Conservation (phyloP, 73 alveolate genomes). For the Paramecium primaurelia region DNA sequence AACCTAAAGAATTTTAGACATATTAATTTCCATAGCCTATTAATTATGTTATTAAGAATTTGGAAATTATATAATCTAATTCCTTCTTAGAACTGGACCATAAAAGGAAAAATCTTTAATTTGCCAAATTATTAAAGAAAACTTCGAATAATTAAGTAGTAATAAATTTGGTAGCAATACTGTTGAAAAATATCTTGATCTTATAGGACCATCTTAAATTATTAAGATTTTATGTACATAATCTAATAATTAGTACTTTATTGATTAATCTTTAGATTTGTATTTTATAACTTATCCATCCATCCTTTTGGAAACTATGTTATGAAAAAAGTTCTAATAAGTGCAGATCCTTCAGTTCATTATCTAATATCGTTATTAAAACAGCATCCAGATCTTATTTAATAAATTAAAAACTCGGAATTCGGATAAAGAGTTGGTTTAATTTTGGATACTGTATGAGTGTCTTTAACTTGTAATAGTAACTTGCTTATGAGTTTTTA, state of each 20-base stretch:
- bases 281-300: conserved; percentile 1
- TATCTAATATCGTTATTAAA: neutral
- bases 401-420: neutral
- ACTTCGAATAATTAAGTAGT: conserved; percentile 28
- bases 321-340: conserved; percentile 15
- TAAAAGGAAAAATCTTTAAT: neutral
- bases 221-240: neutral
- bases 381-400: conserved; percentile 9
- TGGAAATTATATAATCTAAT: conserved; percentile 33
- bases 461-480: neutral
- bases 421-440: conserved; percentile 32
- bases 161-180: conserved; percentile 49
- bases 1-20: neutral
- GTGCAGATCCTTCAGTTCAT: neutral
- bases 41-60: conserved; percentile 4
- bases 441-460: conserved; percentile 21
- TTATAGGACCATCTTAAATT: neutral
- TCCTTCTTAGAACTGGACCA: neutral
- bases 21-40: neutral
- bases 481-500: conserved; percentile 10
- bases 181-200: conserved; percentile 23
- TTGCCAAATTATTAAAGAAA: neutral
- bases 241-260: neutral
- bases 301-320: conserved; percentile 46
- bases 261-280: neutral